A percentile compares a stretch with the other conserved stretches of the same genome.
phyloP scores from a whole-genome alignment of 495 filamentous ascomycete genomes.

The Umbilicaria muhlenbergii region DNA sequence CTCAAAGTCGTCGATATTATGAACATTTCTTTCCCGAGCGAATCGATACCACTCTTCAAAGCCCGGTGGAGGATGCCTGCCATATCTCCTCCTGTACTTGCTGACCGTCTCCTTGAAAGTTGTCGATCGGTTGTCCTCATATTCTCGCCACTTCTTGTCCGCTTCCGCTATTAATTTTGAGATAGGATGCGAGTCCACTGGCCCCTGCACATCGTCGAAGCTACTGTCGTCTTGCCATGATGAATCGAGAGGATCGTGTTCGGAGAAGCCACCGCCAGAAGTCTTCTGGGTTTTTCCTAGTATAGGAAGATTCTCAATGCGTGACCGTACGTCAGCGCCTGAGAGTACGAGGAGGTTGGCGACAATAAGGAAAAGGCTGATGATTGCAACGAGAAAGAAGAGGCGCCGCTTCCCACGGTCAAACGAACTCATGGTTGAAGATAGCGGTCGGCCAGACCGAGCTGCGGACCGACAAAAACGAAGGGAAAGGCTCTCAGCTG shows the following conservation, averaged over 20 bases:
- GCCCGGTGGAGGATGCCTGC: slow-evolving; percentile 57
- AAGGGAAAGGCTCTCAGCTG: too few relatives aligned
- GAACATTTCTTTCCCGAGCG: slow-evolving; percentile 38
- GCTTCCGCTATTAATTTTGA: slow-evolving; percentile 16
- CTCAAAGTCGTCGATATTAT: slow-evolving; percentile 58
- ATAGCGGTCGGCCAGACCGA: too few relatives aligned
- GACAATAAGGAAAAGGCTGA: slow-evolving; percentile 6
- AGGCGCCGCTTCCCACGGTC: slow-evolving; percentile 5
- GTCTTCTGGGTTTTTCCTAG: slow-evolving; percentile 8
- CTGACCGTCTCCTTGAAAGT: slow-evolving; percentile 42
- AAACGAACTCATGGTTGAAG: neutral
- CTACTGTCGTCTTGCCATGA: slow-evolving; percentile 13
- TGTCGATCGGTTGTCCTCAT: slow-evolving; percentile 18
- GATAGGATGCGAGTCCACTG: slow-evolving; percentile 19
- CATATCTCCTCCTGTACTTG: slow-evolving; percentile 44
- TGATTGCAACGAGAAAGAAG: slow-evolving; percentile 5
- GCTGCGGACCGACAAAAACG: too few relatives aligned
- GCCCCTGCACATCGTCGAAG: slow-evolving; percentile 7
- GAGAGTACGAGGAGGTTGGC: slow-evolving; percentile 11
- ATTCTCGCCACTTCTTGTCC: slow-evolving; percentile 12
- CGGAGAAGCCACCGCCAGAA: too few relatives aligned
- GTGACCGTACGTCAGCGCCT: slow-evolving; percentile 5
- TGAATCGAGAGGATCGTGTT: too few relatives aligned
- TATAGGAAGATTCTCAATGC: slow-evolving; percentile 10
- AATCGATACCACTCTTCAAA: slow-evolving; percentile 57